Conservation (phyloP, 495 filamentous ascomycete genomes). For the Annulohypoxylon nitens region DNA sequence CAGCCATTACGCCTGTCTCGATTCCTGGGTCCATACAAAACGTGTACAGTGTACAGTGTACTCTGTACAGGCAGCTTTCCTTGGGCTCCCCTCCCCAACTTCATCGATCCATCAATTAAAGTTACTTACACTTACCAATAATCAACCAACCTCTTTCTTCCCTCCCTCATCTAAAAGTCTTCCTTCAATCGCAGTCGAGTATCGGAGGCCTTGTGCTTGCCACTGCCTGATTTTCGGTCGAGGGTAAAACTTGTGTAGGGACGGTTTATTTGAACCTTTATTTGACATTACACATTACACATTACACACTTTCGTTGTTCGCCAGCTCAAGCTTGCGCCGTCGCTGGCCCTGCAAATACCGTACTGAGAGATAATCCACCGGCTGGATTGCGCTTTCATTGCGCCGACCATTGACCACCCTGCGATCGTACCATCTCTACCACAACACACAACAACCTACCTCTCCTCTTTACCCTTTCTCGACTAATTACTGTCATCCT, state of each 20-base stretch:
- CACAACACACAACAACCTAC: slow-evolving; percentile 24
- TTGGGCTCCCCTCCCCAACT: slow-evolving; percentile 41
- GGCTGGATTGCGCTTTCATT: slow-evolving; percentile 49
- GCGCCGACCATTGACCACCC: slow-evolving; percentile 41
- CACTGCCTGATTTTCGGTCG: slow-evolving; percentile 19
- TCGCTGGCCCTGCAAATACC: slow-evolving; percentile 6
- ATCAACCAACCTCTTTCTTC: slow-evolving; percentile 36
- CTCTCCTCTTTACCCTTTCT: slow-evolving; percentile 14
- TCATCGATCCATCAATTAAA: slow-evolving; percentile 39
- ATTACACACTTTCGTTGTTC: slow-evolving; percentile 12
- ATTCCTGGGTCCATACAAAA: slow-evolving; percentile 23
- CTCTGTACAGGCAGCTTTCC: slow-evolving; percentile 23
- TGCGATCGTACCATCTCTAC: slow-evolving; percentile 38
- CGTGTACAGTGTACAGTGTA: slow-evolving; percentile 11
- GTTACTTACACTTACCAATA: slow-evolving; percentile 19
- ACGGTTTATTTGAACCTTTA: slow-evolving; percentile 6
- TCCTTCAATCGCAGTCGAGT: slow-evolving; percentile 27
- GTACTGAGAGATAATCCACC: slow-evolving; percentile 45
- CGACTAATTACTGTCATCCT: slow-evolving; percentile 12
- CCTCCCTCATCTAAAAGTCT: slow-evolving; percentile 16
- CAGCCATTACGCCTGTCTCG: slow-evolving; percentile 38
- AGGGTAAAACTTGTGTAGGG: slow-evolving; percentile 23
- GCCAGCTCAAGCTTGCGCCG: slow-evolving; percentile 24
- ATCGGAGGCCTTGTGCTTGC: slow-evolving; percentile 26
- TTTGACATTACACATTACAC: not conserved